phyloP scores from a whole-genome alignment of 805 yeast species.

The Yamadazyma paraphyllophila region DNA sequence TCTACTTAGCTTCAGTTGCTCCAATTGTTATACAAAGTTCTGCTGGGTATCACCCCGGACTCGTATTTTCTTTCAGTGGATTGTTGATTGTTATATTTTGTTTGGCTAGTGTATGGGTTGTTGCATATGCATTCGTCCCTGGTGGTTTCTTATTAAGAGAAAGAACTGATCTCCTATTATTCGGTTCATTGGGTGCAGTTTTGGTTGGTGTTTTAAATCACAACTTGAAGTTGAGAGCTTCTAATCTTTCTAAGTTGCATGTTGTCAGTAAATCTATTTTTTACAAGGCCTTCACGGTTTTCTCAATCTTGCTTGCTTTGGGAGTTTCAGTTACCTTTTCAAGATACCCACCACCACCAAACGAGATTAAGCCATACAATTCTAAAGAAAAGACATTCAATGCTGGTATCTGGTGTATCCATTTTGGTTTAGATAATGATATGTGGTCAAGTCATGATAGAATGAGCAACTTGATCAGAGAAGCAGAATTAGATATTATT shows the following conservation, averaged over 20 bases:
- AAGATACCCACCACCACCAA: slow-evolving; percentile 48
- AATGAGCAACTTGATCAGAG: slow-evolving; percentile 79
- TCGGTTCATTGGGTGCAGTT: slow-evolving; percentile 51
- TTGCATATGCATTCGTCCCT: slow-evolving; percentile 98
- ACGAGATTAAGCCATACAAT: slow-evolving; percentile 40
- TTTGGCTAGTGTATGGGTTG: slow-evolving; percentile 92
- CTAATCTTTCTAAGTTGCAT: slow-evolving; percentile 22
- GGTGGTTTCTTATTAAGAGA: slow-evolving; percentile 87
- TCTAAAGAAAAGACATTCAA: slow-evolving; percentile 66
- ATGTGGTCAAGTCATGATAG: slow-evolving; percentile 96
- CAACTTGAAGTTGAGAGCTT: slow-evolving; percentile 22
- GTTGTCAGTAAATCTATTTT: slow-evolving; percentile 17
- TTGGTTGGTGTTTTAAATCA: slow-evolving; percentile 51
- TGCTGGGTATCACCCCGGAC: slow-evolving; percentile 54
- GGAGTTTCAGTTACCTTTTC: slow-evolving; percentile 59
- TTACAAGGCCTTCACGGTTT: slow-evolving; percentile 25
- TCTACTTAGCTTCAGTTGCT: slow-evolving; percentile 60
- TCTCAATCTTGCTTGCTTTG: slow-evolving; percentile 47
- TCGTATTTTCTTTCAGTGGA: slow-evolving; percentile 49
- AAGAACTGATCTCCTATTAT: slow-evolving; percentile 74
- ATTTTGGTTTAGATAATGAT: slow-evolving; percentile 94
- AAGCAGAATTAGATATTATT: slow-evolving; percentile 86
- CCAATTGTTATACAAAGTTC: slow-evolving; percentile 61
- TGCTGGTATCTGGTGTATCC: slow-evolving; percentile 98
- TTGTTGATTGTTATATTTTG: slow-evolving; percentile 52